Base-by-base conservation (phyloP, 2,329 filamentous ascomycete genomes). In the Zymoseptoria brevis region DNA sequence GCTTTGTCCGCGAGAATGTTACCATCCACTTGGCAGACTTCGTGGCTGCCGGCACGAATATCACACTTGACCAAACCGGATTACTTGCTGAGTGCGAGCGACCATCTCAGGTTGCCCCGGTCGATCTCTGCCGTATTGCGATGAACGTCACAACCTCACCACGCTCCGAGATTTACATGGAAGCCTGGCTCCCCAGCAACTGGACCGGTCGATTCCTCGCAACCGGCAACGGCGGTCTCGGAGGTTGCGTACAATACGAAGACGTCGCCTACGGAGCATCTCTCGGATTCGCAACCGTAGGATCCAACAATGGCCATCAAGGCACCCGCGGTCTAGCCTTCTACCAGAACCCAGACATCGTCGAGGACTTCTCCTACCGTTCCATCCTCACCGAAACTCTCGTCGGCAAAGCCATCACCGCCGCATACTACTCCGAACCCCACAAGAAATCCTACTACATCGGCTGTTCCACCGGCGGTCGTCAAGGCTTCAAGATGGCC, bases 331-430 rank as follows among this genome's bases (percentile, higher is more conserved):
- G 79, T n/a, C 57, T 68, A 22, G 71, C 77, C 0, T 81, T 81
- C 62, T 75, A 77, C 53, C 71, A 76, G 19, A 77, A 79, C 21
- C 67, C 74, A 0, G 77, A 78, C 19, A 72, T 79, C 8, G 64
- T 81, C 0, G 71, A 74, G 41, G 80, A 81, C 60, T 81, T 80
- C 62, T 77, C 76, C 8, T 80, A 76, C 48, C 58, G 67, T 8
- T 64, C 61, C 24, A 49, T 70, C 16, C 66, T 68, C 57, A 68
- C 67, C n/a, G 68, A 66, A 48, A 67, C 67, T 6, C 59, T 69
- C 13, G 60, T 70, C 11, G 70, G 68, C 30, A 72, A 74, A 62
- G 63, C 65, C 19, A 55, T 73, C 35, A 66, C 67, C 11, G 61
- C 69, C 19, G 60, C 58, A 3, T 77, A 74, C 65, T 77, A 77